Percentiles rank a stretch among this genome's conserved stretches.
These are phyloP conservation scores for Sugiyamaella japonica DNA, from an alignment of 1,139 yeast genomes.

Conservation along the genomic window DNA sequence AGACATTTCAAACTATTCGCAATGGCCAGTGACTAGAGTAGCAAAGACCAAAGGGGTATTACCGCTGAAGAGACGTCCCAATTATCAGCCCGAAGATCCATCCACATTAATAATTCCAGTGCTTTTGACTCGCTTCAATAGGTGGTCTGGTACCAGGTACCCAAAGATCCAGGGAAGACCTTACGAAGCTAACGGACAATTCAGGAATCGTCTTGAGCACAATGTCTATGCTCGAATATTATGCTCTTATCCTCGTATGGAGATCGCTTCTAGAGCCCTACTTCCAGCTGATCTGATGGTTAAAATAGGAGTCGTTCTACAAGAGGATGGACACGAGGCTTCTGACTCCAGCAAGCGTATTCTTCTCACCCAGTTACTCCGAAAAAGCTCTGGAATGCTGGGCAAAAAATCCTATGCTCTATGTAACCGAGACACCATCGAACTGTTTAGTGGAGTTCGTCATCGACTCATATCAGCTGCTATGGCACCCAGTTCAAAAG, in stretches of 20 bases:
- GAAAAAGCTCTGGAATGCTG: neutral
- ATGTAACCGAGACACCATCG: constrained; percentile 16
- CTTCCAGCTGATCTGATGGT: constrained; percentile 35
- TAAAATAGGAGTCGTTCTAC: constrained; percentile 31
- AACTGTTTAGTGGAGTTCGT: constrained; percentile 13
- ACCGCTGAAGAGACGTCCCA: constrained; percentile 7
- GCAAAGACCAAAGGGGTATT: neutral
- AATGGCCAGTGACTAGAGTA: constrained; percentile 2
- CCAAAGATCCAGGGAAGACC: constrained; percentile 14
- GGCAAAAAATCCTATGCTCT: constrained; percentile 25
- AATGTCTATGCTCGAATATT: constrained; percentile 37
- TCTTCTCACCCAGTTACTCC: constrained; percentile 19
- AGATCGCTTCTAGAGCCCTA: constrained; percentile 28
- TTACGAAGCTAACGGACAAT: constrained; percentile 15
- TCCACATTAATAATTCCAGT: constrained; percentile 22
- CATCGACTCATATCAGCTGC: constrained; percentile 12
- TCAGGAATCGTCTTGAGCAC: constrained; percentile 15
- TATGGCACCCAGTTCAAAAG: constrained; percentile 15
- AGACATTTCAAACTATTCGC: neutral
- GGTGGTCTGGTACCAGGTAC: constrained; percentile 28
- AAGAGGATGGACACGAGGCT: constrained; percentile 2
- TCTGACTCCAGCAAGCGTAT: neutral
- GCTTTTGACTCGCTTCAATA: constrained; percentile 26
- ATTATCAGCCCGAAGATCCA: constrained; percentile 17
- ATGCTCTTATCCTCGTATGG: constrained; percentile 36